These are phyloP conservation scores for Calonectria pseudoturangicola DNA, from an alignment of 2,329 filamentous ascomycete species.

Conservation along the genomic window DNA sequence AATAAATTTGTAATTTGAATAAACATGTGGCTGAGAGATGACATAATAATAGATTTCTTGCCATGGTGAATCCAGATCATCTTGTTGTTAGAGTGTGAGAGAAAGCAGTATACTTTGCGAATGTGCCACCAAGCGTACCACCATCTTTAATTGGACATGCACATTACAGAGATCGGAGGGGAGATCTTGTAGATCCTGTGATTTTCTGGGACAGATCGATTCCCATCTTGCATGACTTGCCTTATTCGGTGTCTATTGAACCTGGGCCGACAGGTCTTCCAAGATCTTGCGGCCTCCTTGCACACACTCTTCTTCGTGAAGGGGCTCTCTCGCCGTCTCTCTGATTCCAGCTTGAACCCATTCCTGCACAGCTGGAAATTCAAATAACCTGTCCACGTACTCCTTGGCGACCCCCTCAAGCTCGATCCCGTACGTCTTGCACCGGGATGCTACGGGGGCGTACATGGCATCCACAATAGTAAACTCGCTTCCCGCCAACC, in stretches of 20 bases:
- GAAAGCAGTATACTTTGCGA: too few relatives aligned
- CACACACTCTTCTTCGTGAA: conserved; percentile 61
- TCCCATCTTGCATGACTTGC: not conserved
- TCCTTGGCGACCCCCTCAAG: conserved; percentile 55
- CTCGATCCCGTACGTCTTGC: conserved; percentile 61
- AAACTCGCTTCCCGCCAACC: conserved; percentile 62
- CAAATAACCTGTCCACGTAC: conserved; percentile 60
- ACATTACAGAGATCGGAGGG: not conserved
- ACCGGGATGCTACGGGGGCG: conserved; percentile 63
- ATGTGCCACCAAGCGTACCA: not conserved
- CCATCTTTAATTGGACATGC: not conserved
- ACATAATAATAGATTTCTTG: too few relatives aligned
- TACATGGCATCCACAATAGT: conserved; percentile 64
- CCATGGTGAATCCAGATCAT: too few relatives aligned
- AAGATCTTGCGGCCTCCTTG: conserved; percentile 56
- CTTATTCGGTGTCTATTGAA: conserved; percentile 20
- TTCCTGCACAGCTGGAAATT: conserved; percentile 59
- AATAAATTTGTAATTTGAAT: too few relatives aligned
- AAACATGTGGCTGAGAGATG: too few relatives aligned
- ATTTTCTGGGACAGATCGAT: not conserved
- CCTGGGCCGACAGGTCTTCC: conserved; percentile 50
- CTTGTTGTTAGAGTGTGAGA: too few relatives aligned
- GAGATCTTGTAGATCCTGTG: conserved; percentile 4
- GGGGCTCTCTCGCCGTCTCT: conserved; percentile 62
- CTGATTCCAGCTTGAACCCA: conserved; percentile 62